Base-by-base conservation (phyloP, 1,284 basidiomycete species). In the Acaromyces ingoldii region DNA sequence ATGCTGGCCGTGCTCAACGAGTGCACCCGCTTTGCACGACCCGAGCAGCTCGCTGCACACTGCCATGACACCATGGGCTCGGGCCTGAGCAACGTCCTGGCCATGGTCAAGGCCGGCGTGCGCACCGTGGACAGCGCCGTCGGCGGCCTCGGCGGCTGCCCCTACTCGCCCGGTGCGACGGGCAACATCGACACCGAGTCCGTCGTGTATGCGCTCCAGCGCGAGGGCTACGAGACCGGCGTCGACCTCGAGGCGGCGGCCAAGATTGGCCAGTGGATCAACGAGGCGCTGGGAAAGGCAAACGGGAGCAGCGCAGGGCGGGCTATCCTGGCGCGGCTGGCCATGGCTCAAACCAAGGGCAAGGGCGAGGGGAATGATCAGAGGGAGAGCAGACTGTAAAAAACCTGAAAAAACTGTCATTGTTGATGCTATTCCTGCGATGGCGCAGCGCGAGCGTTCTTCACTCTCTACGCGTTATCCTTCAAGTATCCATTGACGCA, bases 41-140 rank as follows among this genome's bases (percentile, higher is more conserved):
- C 28, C 4, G 44, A 19, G 19, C 17, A 29, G 30, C 60, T 55
- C 21, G 62, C 63, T 49, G 60, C 63, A 4, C 75, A 91, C 84
- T 89, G 89, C 76, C 91, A 95, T 75, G 90, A 96, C 72, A 95
- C 91, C 0, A 92, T 85, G 72, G 89, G 90, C 2, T 87, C 87
- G 34, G 90, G 84, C 2, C 63, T 81, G 0, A 74, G 80, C 0
- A 80, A 79, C 25, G 76, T 81, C 7, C 63, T 81, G 5, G 67
- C 79, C 29, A 68, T 78, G 15, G 73, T 79, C 2, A 67, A 70
- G 3, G 55, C 66, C 43, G 80, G 80, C 7, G 78, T 92, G 2
- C 52, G 64, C 2, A 78, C 78, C 1, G 75, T 80, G 21, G 79
- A 81, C 59, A 70, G 78, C 3, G 86, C 87, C 1, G 83, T 95